Percentiles rank a stretch among this genome's conserved stretches.
Conservation (phyloP, 2,329 filamentous ascomycete genomes). For the Penicillium sp. region DNA sequence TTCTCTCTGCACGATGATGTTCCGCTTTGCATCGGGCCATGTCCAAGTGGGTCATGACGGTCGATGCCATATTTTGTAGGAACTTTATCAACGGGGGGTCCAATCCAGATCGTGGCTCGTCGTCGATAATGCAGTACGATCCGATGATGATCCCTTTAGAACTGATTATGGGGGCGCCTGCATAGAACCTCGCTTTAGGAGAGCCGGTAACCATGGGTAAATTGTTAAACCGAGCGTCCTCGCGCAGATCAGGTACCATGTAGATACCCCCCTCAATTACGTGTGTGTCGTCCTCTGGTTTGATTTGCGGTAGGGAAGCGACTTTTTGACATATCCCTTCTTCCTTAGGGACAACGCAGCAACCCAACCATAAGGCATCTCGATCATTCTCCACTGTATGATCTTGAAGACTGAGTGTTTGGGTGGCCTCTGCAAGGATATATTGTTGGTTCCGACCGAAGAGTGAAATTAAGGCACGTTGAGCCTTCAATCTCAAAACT, state of each 20-base stretch:
- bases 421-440: slow-evolving; percentile 52
- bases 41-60: slow-evolving; percentile 59
- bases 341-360: slow-evolving; percentile 24
- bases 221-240: slow-evolving; percentile 31
- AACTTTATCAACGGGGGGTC: slow-evolving; percentile 48
- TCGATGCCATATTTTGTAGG: slow-evolving; percentile 55
- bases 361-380: slow-evolving; percentile 30
- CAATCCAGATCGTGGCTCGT: slow-evolving; percentile 42
- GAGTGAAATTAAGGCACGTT: slow-evolving; percentile 49
- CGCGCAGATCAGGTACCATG: slow-evolving; percentile 32
- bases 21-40: slow-evolving; percentile 36
- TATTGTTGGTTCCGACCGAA: slow-evolving; percentile 51
- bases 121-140: slow-evolving; percentile 56
- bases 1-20: slow-evolving; percentile 11
- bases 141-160: slow-evolving; percentile 56
- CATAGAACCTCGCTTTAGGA: slow-evolving; percentile 47
- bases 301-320: background rate
- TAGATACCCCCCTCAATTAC: background rate
- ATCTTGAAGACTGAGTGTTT: slow-evolving; percentile 7
- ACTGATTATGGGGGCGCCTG: slow-evolving; percentile 58
- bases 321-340: slow-evolving; percentile 26
- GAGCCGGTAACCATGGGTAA: slow-evolving; percentile 24
- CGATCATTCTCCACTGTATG: slow-evolving; percentile 1
- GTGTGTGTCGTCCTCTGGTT: background rate
- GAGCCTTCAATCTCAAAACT: slow-evolving; percentile 41